Evolutionary conservation across 331 rosid species (phyloP), one percentile per base, ranked within the genome.

Genomic region (Rosa hybrid): DNA sequence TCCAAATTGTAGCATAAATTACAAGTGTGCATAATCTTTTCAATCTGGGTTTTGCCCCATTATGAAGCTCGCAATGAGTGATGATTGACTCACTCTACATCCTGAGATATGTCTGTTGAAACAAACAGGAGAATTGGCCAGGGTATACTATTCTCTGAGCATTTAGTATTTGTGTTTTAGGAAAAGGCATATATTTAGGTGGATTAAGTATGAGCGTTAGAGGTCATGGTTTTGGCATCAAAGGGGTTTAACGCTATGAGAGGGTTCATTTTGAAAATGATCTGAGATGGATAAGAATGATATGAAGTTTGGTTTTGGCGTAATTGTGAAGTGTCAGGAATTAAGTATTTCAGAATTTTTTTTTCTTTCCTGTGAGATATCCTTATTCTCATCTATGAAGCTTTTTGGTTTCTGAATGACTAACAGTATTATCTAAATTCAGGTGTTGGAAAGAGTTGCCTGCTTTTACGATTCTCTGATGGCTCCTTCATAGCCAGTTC

Each of bases 371-470:
- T 73, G 69, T 20, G 68, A 4, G 41, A 56, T 42, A 9, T 54
- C 27, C 17, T 25, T 16, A 8, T 49, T 5, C 30, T 69, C 6
- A 27, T n/a, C 21, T 27, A 30, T 75, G 13, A 34, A 75, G 39
- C 7, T 63, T 41, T 68, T 65, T 23, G 68, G 68, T 69, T 30
- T 30, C 7, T 51, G 6, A 56, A 75, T 81, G 18, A 20, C 69
- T 63, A 16, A 54, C 59, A 14, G 13, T 63, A 70, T 60, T 44
- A 42, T 10, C 14, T 41, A 6, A 46, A 30, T 30, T 84, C 86
- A 90, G 97, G 97, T 85, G 95, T 92, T 86, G 97, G 97, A 82
- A 92, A 92, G 89, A 90, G 95, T 89, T 92, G 95, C 84, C 88
- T 92, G 87, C 97, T 92, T 81, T 85, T 92, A 86, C 94, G 97